Evolutionary conservation across 202 grass and related monocot species (phyloP).

Genomic region (Miscanthus sacchariflorus): DNA sequence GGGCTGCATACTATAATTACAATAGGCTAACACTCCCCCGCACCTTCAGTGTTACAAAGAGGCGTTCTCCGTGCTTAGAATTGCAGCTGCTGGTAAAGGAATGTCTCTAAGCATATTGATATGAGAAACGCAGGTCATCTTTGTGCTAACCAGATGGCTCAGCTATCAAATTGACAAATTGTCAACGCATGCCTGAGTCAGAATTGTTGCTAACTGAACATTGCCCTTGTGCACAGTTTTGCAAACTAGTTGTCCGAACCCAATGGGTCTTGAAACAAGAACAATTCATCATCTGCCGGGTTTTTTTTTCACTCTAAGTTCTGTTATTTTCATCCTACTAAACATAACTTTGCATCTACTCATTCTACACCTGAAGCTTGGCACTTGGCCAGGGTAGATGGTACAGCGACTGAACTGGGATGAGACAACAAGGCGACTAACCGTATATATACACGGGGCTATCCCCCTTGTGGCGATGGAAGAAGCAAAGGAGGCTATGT

Average conservation of each 20-base stretch:
- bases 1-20: no score
- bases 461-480: neutral
- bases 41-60: neutral
- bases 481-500: neutral
- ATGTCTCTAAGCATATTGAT: no score
- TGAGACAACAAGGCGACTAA: conserved; percentile 30
- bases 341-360: conserved; percentile 10
- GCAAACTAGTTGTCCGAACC: neutral
- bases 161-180: neutral
- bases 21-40: no score
- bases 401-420: neutral
- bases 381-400: conserved; percentile 1
- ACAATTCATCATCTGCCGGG: neutral
- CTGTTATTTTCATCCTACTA: conserved; percentile 48
- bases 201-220: neutral
- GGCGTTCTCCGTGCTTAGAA: neutral
- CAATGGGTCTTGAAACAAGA: neutral
- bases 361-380: conserved; percentile 12
- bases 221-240: neutral
- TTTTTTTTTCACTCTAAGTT: neutral
- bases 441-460: conserved; percentile 14
- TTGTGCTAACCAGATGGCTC: neutral
- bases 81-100: neutral
- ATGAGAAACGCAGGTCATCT: neutral
- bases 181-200: neutral